phyloP scores from a whole-genome alignment of 192 early-diverging fungal species.

The Chytriomyces sp. region DNA sequence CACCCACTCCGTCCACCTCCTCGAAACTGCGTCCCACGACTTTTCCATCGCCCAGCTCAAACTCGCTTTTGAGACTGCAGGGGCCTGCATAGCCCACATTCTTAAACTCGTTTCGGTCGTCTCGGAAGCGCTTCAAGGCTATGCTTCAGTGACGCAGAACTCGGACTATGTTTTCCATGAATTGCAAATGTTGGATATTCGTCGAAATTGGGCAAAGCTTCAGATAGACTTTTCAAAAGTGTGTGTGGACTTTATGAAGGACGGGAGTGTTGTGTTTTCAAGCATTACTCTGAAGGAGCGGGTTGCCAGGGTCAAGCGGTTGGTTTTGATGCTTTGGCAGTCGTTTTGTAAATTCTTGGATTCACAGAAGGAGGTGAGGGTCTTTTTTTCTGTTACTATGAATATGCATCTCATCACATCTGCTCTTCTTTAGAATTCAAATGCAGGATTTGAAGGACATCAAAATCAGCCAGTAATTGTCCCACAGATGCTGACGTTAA shows the following conservation, averaged over 20 bases:
- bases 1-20: neutral
- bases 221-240: slow-evolving; percentile 16
- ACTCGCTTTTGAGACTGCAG: slow-evolving; percentile 8
- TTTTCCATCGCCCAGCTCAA: neutral
- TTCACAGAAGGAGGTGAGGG: too few relatives aligned
- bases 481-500: too few relatives aligned
- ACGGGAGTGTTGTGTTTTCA: neutral
- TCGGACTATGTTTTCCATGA: neutral
- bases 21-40: neutral
- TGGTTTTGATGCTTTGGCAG: neutral
- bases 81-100: neutral
- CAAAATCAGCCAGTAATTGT: too few relatives aligned
- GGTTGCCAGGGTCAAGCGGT: neutral
- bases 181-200: neutral
- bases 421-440: too few relatives aligned
- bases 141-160: neutral
- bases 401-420: too few relatives aligned
- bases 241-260: neutral
- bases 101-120: neutral
- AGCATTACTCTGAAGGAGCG: neutral
- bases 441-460: too few relatives aligned
- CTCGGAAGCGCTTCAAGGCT: neutral
- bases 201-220: slow-evolving; percentile 20
- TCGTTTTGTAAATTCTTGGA: neutral
- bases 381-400: too few relatives aligned